These are phyloP conservation scores for Xylaria curta DNA, from an alignment of 495 filamentous ascomycete species.

Conservation along the genomic window DNA sequence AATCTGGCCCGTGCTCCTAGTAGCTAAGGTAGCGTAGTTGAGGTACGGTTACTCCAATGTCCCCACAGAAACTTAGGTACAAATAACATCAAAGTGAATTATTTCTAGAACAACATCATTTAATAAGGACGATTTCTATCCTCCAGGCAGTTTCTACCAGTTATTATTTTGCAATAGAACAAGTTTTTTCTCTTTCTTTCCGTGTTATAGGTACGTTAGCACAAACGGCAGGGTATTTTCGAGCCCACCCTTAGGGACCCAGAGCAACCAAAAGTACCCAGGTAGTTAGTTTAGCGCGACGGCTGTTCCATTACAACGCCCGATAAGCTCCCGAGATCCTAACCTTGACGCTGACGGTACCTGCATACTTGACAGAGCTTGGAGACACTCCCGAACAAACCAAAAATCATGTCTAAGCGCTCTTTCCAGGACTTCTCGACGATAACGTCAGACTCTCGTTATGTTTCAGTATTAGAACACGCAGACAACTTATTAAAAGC, in stretches of 20 bases:
- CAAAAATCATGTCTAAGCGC: slow-evolving; percentile 38
- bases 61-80: not conserved
- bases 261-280: no score
- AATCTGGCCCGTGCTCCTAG: slow-evolving; percentile 5
- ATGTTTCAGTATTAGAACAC: slow-evolving; percentile 34
- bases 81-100: not conserved
- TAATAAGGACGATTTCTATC: not conserved
- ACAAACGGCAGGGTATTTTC: not conserved
- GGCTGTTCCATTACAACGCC: no score
- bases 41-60: not conserved
- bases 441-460: slow-evolving; percentile 17
- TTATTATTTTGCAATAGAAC: not conserved
- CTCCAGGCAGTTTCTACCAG: not conserved
- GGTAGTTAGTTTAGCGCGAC: not conserved
- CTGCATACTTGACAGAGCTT: not conserved
- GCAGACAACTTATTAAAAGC: slow-evolving; percentile 42
- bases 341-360: not conserved
- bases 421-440: slow-evolving; percentile 33
- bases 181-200: not conserved
- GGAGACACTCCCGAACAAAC: not conserved
- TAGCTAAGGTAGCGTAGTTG: not conserved
- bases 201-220: no score
- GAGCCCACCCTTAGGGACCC: not conserved
- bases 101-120: not conserved
- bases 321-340: no score